Evolutionary conservation across 345 rosid genomes (phyloP).

Genomic region (Melastoma malabathricum): DNA sequence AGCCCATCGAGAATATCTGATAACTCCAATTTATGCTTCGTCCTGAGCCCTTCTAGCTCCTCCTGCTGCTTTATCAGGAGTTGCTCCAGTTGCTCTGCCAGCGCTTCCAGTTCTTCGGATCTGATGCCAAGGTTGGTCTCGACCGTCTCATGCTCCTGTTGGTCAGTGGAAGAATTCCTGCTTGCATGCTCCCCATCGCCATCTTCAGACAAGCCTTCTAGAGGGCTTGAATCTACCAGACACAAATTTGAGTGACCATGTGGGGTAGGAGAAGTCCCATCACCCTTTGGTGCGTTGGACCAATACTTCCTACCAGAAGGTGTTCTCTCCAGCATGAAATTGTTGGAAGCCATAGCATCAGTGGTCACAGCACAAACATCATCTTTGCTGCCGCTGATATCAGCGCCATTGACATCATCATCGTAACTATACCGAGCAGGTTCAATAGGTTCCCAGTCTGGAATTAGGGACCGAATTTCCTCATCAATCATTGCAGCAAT

Average conservation of each 20-base stretch:
- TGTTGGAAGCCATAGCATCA: conserved; percentile 19
- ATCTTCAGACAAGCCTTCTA: conserved; percentile 10
- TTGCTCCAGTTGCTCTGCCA: conserved; percentile 43
- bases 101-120: conserved; percentile 17
- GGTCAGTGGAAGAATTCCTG: conserved; percentile 8
- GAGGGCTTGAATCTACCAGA: conserved; percentile 3
- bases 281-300: conserved; percentile 55
- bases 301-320: conserved; percentile 84
- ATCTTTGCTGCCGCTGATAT: conserved; percentile 10
- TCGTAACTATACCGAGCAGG: conserved; percentile 9
- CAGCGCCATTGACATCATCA: conserved; percentile 15
- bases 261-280: conserved; percentile 28
- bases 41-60: conserved; percentile 54
- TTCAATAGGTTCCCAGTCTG: conserved; percentile 45
- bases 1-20: conserved; percentile 45
- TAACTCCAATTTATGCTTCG: conserved; percentile 40
- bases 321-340: conserved; percentile 50
- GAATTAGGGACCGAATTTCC: conserved; percentile 63
- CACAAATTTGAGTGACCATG: conserved; percentile 18
- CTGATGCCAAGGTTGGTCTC: conserved; percentile 6
- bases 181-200: conserved; percentile 10
- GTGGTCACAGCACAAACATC: conserved; percentile 12
- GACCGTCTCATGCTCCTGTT: conserved; percentile 4
- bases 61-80: conserved; percentile 48
- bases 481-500: conserved; percentile 61